Conservation (phyloP, 495 filamentous ascomycete genomes). For the Clavariopsis aquatica region DNA sequence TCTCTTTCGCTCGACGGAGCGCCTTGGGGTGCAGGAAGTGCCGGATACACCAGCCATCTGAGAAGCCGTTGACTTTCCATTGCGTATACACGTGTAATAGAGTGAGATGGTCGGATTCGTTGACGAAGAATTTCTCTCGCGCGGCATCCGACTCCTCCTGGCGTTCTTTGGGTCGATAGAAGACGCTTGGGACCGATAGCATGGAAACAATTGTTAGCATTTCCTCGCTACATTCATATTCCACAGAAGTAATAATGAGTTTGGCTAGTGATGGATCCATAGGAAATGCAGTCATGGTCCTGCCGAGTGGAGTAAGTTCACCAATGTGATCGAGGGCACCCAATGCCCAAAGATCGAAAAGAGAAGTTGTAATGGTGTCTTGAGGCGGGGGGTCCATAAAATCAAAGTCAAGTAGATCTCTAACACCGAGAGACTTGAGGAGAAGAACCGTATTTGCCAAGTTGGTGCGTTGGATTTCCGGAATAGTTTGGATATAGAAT, state of each 20-base stretch:
- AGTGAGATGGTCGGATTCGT: conserved; percentile 95
- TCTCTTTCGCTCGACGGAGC: conserved; percentile 85
- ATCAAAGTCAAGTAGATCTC: conserved; percentile 93
- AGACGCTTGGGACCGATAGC: conserved; percentile 94
- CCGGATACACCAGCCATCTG: conserved; percentile 85
- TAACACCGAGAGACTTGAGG: conserved; percentile 91
- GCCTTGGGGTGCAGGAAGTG: conserved; percentile 95
- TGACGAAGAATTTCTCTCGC: conserved; percentile 98
- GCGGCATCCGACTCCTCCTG: conserved; percentile 96
- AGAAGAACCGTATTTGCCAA: conserved; percentile 92
- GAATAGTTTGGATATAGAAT: conserved; percentile 95
- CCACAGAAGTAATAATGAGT: conserved; percentile 81
- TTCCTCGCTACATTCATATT: conserved; percentile 94
- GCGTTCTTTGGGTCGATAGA: conserved; percentile 95
- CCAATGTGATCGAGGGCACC: conserved; percentile 93
- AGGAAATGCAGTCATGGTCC: conserved; percentile 94
- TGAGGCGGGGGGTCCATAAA: conserved; percentile 99
- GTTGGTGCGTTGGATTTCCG: conserved; percentile 97
- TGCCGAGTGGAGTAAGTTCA: conserved; percentile 82
- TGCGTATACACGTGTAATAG: conserved; percentile 94
- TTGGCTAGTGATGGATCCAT: conserved; percentile 96
- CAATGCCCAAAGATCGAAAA: conserved; percentile 97
- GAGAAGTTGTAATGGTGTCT: conserved; percentile 93
- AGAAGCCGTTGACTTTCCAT: conserved; percentile 89
- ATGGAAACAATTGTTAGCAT: conserved; percentile 98